Conservation (phyloP, 2,329 filamentous ascomycete genomes). For the Fusarium sp. region DNA sequence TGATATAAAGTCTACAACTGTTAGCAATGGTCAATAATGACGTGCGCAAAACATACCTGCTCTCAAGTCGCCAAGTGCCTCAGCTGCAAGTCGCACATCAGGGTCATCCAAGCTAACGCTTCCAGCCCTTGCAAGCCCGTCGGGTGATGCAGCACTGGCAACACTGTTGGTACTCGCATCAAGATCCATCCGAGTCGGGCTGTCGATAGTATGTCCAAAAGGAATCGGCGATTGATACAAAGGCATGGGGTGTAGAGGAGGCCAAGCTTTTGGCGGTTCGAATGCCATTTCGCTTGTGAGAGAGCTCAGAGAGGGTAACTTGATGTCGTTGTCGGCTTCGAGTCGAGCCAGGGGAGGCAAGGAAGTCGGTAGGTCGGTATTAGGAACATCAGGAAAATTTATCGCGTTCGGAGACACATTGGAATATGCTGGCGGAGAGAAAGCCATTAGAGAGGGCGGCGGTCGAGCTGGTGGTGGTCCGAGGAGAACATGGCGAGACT, state of each 20-base stretch:
- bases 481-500: slow-evolving; percentile 42
- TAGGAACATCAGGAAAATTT: slow-evolving; percentile 49
- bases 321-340: slow-evolving; percentile 48
- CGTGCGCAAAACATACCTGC: slow-evolving; percentile 64
- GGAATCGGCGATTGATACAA: slow-evolving; percentile 53
- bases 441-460: slow-evolving; percentile 40
- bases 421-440: slow-evolving; percentile 46
- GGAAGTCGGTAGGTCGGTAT: slow-evolving; percentile 43
- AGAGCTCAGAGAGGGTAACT: slow-evolving; percentile 55
- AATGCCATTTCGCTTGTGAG: slow-evolving; percentile 50
- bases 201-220: slow-evolving; percentile 55
- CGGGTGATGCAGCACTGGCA: slow-evolving; percentile 60
- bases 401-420: slow-evolving; percentile 43
- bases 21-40: slow-evolving; percentile 29
- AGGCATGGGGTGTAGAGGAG: slow-evolving; percentile 63
- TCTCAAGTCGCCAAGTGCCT: slow-evolving; percentile 80
- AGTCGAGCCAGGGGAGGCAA: slow-evolving; percentile 39
- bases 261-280: slow-evolving; percentile 55
- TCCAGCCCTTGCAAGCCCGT: slow-evolving; percentile 59
- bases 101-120: slow-evolving; percentile 74
- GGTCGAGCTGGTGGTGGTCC: slow-evolving; percentile 48
- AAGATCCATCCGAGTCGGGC: slow-evolving; percentile 63
- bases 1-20: slow-evolving; percentile 71
- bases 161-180: slow-evolving; percentile 59
- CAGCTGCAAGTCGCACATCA: slow-evolving; percentile 77